A percentile compares a stretch with the other conserved stretches of the same genome.
These are phyloP conservation scores for Candida coquimbonensis DNA, from an alignment of 805 yeast species.

Conservation along the genomic window DNA sequence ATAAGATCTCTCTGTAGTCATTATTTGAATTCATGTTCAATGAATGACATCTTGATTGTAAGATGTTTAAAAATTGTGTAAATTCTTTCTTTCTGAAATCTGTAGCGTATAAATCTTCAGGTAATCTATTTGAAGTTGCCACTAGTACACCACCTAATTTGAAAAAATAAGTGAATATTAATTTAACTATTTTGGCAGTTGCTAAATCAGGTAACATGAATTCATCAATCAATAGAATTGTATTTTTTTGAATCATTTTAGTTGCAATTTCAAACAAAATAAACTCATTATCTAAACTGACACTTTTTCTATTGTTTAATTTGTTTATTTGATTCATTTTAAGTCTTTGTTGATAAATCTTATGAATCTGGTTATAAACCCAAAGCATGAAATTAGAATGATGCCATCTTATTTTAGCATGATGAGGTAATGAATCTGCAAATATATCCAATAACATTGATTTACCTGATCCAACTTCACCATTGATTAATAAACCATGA, in stretches of 20 bases:
- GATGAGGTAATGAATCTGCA: slow-evolving; percentile 56
- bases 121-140: slow-evolving; percentile 67
- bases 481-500: slow-evolving; percentile 55
- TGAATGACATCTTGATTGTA: slow-evolving; percentile 52
- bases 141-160: slow-evolving; percentile 69
- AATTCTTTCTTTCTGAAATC: slow-evolving; percentile 56
- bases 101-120: slow-evolving; percentile 64
- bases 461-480: slow-evolving; percentile 71
- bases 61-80: slow-evolving; percentile 46
- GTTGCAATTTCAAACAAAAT: slow-evolving; percentile 61
- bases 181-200: slow-evolving; percentile 59
- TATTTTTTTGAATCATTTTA: slow-evolving; percentile 49
- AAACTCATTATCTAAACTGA: slow-evolving; percentile 52
- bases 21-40: slow-evolving; percentile 52
- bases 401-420: slow-evolving; percentile 63
- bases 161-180: slow-evolving; percentile 61
- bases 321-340: slow-evolving; percentile 18
- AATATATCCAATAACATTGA: slow-evolving; percentile 69
- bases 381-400: slow-evolving; percentile 63
- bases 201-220: slow-evolving; percentile 75
- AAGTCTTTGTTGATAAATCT: slow-evolving; percentile 38
- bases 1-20: slow-evolving; percentile 44
- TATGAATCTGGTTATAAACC: slow-evolving; percentile 58
- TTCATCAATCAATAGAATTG: slow-evolving; percentile 61
- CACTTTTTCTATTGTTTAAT: slow-evolving; percentile 19